Conservation (phyloP, 1,284 basidiomycete species). For the Fomitopsis pinicola region DNA sequence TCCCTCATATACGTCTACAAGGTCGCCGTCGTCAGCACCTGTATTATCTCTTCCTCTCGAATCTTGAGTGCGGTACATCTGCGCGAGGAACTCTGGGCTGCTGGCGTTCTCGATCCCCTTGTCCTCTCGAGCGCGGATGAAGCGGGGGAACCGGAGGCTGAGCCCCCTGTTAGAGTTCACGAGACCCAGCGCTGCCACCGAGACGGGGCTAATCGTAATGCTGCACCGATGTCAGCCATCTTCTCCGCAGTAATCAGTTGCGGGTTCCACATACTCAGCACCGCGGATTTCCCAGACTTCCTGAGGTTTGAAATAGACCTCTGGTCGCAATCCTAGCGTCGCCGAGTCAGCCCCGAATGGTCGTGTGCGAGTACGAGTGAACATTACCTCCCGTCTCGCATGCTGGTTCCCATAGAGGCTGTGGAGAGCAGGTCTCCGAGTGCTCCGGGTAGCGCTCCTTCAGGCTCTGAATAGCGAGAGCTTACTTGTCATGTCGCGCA, state of each 20-base stretch:
- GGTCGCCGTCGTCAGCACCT: slow-evolving; percentile 49
- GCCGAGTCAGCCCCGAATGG: slow-evolving; percentile 3
- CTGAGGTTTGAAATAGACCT: slow-evolving; percentile 80
- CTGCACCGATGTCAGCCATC: slow-evolving; percentile 32
- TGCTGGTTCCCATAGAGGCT: slow-evolving; percentile 51
- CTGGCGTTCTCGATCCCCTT: slow-evolving; percentile 79
- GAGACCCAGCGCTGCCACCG: slow-evolving; percentile 74
- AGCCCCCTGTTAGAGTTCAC: slow-evolving; percentile 68
- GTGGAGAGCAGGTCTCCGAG: slow-evolving; percentile 61
- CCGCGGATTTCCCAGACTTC: slow-evolving; percentile 94
- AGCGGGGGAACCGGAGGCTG: slow-evolving; percentile 87
- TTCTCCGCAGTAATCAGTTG: background rate
- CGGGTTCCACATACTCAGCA: slow-evolving; percentile 66
- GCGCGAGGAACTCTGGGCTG: slow-evolving; percentile 65
- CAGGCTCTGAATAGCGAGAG: slow-evolving; percentile 37
- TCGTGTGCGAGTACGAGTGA: slow-evolving; percentile 8
- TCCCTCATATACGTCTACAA: slow-evolving; percentile 46
- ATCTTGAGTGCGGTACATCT: slow-evolving; percentile 66
- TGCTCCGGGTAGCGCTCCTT: slow-evolving; percentile 61
- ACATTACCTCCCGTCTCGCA: slow-evolving; percentile 62
- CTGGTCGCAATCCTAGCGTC: slow-evolving; percentile 62
- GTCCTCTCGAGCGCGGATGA: slow-evolving; percentile 78
- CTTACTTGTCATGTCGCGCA: background rate
- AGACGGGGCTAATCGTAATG: slow-evolving; percentile 87
- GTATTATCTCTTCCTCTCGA: slow-evolving; percentile 32